Base-by-base conservation (phyloP, 768 basidiomycete species). In the Kwoniella newhampshirensis region DNA sequence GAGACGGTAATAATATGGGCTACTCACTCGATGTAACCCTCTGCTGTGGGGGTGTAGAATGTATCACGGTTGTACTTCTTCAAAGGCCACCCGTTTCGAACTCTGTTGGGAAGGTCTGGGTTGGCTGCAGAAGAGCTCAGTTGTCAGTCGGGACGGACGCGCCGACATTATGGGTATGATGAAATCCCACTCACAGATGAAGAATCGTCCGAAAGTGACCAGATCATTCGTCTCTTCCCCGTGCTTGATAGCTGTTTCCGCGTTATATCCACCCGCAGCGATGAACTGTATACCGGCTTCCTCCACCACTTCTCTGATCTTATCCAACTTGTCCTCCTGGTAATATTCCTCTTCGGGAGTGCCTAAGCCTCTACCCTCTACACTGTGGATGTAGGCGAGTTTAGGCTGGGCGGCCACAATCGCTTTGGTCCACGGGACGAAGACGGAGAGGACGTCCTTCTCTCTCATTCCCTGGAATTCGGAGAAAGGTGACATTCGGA, bases 401-500 rank as follows among this genome's bases (percentile, higher is more conserved):
- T 57, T 26, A 26, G 60, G 60, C 21, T 62, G 60, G 36, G 49
- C 49, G 12, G 18, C 52, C 13, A 57, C 39, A 21, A 62, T 57
- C 20, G 60, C 32, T 17, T 57, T 52, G n/a, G 55, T 50, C 49
- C 50, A 62, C 6, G 60, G 55, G 23, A 61, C 37, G 37, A 61
- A 61, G 18, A 53, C 40, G 8, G 47, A 28, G 13, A 56, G 27
- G 11, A 60, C 67, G 20, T 57, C 54, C 9, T 44, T 47, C 80
- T 41, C 62, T 56, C 79, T 81, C 77, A 66, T 64, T 55, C 79
- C 81, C 77, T 67, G 77, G 70, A 79, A 80, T 8, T 79, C 80
- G 12, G 78, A 79, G 83, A 83, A 86, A 2, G 84, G 85, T 54
- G 82, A 82, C 35, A 87, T 39, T 11, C 86, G 79, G 32, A 87